A percentile compares a stretch with the other conserved stretches of the same genome.
phyloP scores from a whole-genome alignment of 495 filamentous ascomycete species.

The Neurospora africana region DNA sequence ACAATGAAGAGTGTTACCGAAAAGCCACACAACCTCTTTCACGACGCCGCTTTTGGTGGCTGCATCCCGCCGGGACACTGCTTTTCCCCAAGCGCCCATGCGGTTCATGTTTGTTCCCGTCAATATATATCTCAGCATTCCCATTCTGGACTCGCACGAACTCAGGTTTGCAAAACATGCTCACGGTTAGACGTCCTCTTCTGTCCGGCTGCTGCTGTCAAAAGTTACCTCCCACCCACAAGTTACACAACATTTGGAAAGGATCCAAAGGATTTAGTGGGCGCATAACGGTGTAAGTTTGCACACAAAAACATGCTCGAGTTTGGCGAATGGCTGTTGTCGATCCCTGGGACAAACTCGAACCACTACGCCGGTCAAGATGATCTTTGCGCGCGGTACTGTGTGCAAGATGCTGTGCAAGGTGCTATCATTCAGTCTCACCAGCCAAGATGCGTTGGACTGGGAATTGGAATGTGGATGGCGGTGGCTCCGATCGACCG shows the following conservation, averaged over 20 bases:
- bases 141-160: background rate
- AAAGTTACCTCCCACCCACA: background rate
- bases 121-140: background rate
- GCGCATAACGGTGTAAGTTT: background rate
- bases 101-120: background rate
- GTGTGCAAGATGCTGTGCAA: background rate
- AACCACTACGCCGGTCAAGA: background rate
- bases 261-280: background rate
- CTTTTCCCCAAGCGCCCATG: background rate
- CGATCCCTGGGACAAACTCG: background rate
- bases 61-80: background rate
- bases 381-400: background rate
- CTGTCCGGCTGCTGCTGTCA: background rate
- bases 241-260: background rate
- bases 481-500: background rate
- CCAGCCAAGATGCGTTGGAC: background rate
- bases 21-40: background rate
- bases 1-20: background rate
- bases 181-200: background rate
- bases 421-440: background rate
- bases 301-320: background rate
- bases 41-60: background rate
- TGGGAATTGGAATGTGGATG: background rate
- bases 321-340: background rate
- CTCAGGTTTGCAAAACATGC: background rate